Evolutionary conservation across 2,329 filamentous ascomycete genomes (phyloP), one percentile per base, ranked within the genome.

Genomic region (Pezicula radicicola): DNA sequence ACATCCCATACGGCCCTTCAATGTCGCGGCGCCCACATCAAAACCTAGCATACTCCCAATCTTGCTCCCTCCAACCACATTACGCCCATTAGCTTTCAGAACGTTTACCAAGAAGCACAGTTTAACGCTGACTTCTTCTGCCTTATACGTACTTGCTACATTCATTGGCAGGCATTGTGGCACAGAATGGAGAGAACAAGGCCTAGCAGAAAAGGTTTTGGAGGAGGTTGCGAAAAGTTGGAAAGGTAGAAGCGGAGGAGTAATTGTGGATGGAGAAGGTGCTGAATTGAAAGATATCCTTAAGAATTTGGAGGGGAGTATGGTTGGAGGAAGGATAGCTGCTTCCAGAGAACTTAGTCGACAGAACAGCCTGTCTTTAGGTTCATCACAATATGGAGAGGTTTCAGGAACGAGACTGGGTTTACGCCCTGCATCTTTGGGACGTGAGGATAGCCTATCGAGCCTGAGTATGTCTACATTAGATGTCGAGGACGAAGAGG

Each of bases 31-130:
- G 45, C 45, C 55, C 21, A 50, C 59, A 19, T 46, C 54, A 35
- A 67, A 63, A 58, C 64, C 65, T 55, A 63, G 65, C 6, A 88
- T 97, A 45, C 78, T 99, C 1, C 91, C 94, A 4, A 94, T 99
- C 52, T 78, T 96, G 35, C 84, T 99, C 4, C 92, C 93, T 3
- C 89, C 92, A 0, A 84, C 91, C 9, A 95, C 89, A 0, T 75
- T 99, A 39, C 81, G 95, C 56, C 93, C 94, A 2, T 78, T 97
- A 18, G 95, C 94, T 8, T 97, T 99, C 66, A 85, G 94, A 44
- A 95, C 90, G 0, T 96, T 99, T 60, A 99, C 94, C 2, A 97
- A 97, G 71, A 99, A 97, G 66, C 91, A 99, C 72, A 95, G 93
- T 62, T 77, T 99, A 51, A 97, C 92, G 0, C 82, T 99, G 49